Evolutionary conservation across 352 stramenopile genomes (phyloP), one percentile per base, ranked within the genome.

Genomic region (Phytophthora nicotianae): DNA sequence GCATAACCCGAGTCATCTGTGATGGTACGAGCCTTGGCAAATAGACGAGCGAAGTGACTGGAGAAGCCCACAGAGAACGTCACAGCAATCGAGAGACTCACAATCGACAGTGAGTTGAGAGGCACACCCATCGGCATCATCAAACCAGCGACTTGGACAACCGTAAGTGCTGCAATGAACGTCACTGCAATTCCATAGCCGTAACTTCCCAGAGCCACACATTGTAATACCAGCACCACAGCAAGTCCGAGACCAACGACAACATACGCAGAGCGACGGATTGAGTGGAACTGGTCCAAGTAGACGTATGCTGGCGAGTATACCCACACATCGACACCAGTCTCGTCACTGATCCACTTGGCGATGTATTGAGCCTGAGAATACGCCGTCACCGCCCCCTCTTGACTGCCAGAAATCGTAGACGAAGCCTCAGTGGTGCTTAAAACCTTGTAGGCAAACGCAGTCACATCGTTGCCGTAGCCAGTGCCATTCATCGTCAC

Each of bases 51-150:
- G 45, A 93, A 79, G 56, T 95, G 89, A 42, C 84, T 74, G 19
- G 77, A 90, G 49, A 95, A 94, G 33, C 93, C 85, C 21, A 96
- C 81, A 3, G 77, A 86, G 43, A 97, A 75, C 4, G 77, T 86
- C 7, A 89, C 62, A 21, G 80, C 86, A 42, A 90, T 81, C 24
- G 93, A 75, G 14, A 96, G 68, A 65, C 94, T 89, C 33, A 94
- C 81, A 23, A 95, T 80, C 26, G 84, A 90, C 13, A 97, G 75
- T 6, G 85, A 87, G 58, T 96, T 97, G 3, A 97, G 59, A 38
- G 83, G 67, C 13, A 90, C 85, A n/a, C 62, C 71, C 55, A 83
- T 72, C 10, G 74, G 75, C 37, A 74, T 55, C 83, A 90, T 89
- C 16, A 89, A 26, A 19, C 79, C 83, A 61, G 83, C 80, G 38